These are phyloP conservation scores for Saururus chinensis DNA, from an alignment of 164 flowering plant genomes.

Conservation along the genomic window DNA sequence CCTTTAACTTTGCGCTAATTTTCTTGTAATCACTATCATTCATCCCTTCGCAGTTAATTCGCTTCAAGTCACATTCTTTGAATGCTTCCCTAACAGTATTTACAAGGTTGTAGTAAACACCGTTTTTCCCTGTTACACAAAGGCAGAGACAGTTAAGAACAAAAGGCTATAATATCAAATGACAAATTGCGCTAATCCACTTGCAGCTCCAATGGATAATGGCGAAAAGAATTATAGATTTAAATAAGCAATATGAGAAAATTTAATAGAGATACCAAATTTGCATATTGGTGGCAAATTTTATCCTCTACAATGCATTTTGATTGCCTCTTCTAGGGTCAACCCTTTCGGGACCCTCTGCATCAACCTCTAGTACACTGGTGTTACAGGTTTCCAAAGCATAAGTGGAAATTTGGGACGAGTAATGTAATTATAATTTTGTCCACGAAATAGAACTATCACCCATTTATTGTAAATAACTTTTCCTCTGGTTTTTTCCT, in stretches of 20 bases:
- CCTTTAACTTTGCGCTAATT: constrained; percentile 89
- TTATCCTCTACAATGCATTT: constrained; percentile 68
- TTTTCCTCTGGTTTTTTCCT: constrained; percentile 92
- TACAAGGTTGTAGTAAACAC: constrained; percentile 58
- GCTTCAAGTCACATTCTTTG: constrained; percentile 83
- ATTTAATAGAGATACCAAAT: constrained; percentile 41
- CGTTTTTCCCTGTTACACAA: constrained; percentile 47
- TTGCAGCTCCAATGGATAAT: neutral
- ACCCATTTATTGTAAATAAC: constrained; percentile 56
- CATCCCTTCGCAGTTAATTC: constrained; percentile 76
- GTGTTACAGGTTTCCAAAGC: constrained; percentile 88
- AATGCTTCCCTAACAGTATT: constrained; percentile 74
- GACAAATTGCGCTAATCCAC: too few relatives aligned
- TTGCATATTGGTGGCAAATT: constrained; percentile 69
- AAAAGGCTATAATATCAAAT: neutral
- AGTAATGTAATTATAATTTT: constrained; percentile 75
- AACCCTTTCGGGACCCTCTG: constrained; percentile 61
- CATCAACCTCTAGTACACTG: constrained; percentile 80
- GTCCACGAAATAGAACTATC: constrained; percentile 75
- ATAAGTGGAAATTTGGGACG: constrained; percentile 83
- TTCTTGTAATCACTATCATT: constrained; percentile 65
- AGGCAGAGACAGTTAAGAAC: neutral
- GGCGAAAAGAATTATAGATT: neutral
- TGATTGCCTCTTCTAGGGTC: constrained; percentile 63
- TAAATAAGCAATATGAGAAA: neutral